Conservation (phyloP, 192 early-diverging fungal species). For the Haplosporangium gracile region DNA sequence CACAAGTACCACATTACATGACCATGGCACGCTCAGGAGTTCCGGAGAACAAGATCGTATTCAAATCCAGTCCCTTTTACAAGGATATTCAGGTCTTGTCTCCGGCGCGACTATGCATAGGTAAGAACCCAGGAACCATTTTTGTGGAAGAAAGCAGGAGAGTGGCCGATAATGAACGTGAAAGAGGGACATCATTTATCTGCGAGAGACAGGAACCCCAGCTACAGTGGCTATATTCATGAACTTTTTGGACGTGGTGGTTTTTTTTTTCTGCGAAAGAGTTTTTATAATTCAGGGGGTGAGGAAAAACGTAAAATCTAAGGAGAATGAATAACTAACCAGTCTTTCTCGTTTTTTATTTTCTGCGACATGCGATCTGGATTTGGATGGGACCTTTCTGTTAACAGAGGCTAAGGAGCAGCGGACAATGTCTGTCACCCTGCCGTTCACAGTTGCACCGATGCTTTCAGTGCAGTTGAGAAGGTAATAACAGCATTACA, state of each 20-base stretch:
- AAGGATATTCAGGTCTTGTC: conserved; percentile 37
- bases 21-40: neutral
- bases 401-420: conserved; percentile 50
- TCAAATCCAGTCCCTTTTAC: conserved; percentile 53
- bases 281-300: neutral
- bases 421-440: conserved; percentile 26
- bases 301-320: neutral
- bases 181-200: no score
- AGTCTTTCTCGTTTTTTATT: neutral
- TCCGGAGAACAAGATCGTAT: neutral
- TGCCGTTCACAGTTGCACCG: conserved; percentile 30
- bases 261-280: neutral
- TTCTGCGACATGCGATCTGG: neutral
- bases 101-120: conserved; percentile 29
- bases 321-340: conserved; percentile 1
- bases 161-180: no score
- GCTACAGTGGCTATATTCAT: neutral
- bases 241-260: neutral
- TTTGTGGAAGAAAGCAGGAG: no score
- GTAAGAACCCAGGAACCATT: conserved; percentile 4
- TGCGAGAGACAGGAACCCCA: neutral
- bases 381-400: neutral
- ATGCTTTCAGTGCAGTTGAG: conserved; percentile 36
- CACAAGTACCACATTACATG: neutral
- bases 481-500: conserved; percentile 23